Evolutionary conservation across 495 filamentous ascomycete genomes (phyloP).

Genomic region (Penicillium parvum): DNA sequence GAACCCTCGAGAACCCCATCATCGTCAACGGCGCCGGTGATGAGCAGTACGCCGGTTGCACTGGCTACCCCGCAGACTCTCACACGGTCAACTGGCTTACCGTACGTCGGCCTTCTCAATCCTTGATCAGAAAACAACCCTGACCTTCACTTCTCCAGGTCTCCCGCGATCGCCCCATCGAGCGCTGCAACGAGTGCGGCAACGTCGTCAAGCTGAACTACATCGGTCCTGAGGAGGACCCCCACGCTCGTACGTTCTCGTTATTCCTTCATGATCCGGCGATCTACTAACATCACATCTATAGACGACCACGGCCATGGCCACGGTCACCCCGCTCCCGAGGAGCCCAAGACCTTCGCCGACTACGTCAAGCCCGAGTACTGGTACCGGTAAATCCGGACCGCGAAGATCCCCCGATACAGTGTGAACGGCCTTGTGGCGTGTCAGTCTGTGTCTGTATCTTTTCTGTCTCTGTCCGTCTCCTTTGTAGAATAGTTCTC

Average conservation of each 20-base stretch:
- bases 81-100: conserved; percentile 87
- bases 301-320: conserved; percentile 47
- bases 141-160: conserved; percentile 46
- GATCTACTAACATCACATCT: conserved; percentile 1
- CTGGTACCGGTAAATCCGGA: conserved; percentile 58
- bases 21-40: conserved; percentile 83
- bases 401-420: conserved; percentile 12
- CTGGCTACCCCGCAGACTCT: conserved; percentile 85
- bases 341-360: conserved; percentile 87
- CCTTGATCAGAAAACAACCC: not conserved
- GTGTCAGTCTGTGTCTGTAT: conserved; percentile 9
- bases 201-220: conserved; percentile 96
- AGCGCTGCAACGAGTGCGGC: conserved; percentile 95
- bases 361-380: conserved; percentile 92
- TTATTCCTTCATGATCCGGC: not conserved
- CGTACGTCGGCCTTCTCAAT: conserved; percentile 50
- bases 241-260: conserved; percentile 46
- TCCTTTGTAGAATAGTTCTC: conserved; percentile 45
- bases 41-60: conserved; percentile 96
- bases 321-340: conserved; percentile 52
- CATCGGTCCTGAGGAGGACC: conserved; percentile 72
- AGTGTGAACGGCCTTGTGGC: conserved; percentile 9
- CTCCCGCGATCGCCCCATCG: conserved; percentile 81
- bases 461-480: conserved; percentile 17
- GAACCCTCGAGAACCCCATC: conserved; percentile 87